Evolutionary conservation across 2,329 filamentous ascomycete species (phyloP), one percentile per base, ranked within the genome.

Genomic region (Aspergillus sp.): DNA sequence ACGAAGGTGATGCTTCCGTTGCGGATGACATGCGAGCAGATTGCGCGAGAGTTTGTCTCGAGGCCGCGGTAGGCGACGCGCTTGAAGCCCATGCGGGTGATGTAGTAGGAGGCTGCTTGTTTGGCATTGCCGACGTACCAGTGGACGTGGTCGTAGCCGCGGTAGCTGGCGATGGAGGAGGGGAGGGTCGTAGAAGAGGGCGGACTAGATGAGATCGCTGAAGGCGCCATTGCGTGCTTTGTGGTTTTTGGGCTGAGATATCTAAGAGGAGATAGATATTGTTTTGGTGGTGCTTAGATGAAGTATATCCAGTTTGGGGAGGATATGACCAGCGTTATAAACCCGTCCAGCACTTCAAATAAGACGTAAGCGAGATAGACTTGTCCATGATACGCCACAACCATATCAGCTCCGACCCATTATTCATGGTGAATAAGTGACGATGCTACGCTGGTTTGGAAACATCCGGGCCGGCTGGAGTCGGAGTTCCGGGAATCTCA

Each of bases 71-170:
- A 96, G 64, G 94, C 94, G 60, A 97, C 79, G 22, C 86, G 87
- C 71, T 86, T 83, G 82, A 97, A 97, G 59, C 92, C 93, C 82
- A 97, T 93, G 68, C 93, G 90, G 11, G 87, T 89, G 68, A 90
- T 89, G 80, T 97, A 97, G 81, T 92, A 97, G 15, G 90, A 86
- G 45, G 93, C 93, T 3, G 93, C 92, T 82, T 97, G 93, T 81
- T 97, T 97, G 70, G 94, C 93, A 75, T 98, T 98, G 74, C 93
- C 93, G 31, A 97, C 94, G 82, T 92, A 97, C 93, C 93, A 97
- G 69, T 92, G 93, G 60, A 97, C 87, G 78, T 97, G 91, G 79
- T 97, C 92, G 77, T 97, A 97, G 73, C 92, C 93, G 64, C 87
- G 86, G 81, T 96, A 80, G 64, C 74, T 76, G 54, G 72, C 71